phyloP scores from a whole-genome alignment of 2,329 filamentous ascomycete species.

The Pseudocercospora crystallina region DNA sequence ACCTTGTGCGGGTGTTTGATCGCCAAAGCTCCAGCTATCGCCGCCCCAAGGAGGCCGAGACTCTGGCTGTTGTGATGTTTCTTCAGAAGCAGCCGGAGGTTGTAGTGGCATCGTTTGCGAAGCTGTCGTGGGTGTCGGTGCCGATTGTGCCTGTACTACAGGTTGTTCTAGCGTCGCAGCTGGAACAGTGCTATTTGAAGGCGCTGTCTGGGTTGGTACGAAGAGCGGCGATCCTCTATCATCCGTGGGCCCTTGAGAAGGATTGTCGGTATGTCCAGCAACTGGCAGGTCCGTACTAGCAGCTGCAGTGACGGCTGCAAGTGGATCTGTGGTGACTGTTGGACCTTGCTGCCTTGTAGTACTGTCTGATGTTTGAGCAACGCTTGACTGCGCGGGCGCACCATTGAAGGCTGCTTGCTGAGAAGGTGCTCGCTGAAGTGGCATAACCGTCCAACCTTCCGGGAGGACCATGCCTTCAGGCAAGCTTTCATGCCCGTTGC shows the following conservation, averaged over 20 bases:
- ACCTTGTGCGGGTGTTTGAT: not conserved
- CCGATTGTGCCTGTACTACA: not conserved
- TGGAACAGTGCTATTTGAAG: not conserved
- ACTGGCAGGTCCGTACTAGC: not conserved
- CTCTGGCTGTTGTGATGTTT: not conserved
- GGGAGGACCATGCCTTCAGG: slow-evolving; percentile 54
- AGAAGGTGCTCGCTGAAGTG: slow-evolving; percentile 37
- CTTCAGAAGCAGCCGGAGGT: not conserved
- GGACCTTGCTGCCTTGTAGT: no score
- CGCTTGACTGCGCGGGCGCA: not conserved
- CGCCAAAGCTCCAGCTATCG: slow-evolving; percentile 21
- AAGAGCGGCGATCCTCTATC: slow-evolving; percentile 33
- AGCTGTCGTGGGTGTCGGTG: not conserved
- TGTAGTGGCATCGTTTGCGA: no score
- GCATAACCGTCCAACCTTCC: slow-evolving; percentile 53
- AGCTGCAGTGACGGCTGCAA: not conserved
- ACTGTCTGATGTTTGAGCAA: not conserved
- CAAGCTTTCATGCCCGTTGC: slow-evolving; percentile 46
- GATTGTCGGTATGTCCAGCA: not conserved
- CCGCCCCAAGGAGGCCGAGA: slow-evolving; percentile 18
- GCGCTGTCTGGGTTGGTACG: slow-evolving; percentile 18
- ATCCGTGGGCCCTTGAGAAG: slow-evolving; percentile 27
- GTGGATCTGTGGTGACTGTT: not conserved
- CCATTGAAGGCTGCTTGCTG: not conserved
- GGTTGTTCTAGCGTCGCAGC: not conserved